Base-by-base conservation (phyloP, 2,329 filamentous ascomycete species). In the Colletotrichum tamarilloi region DNA sequence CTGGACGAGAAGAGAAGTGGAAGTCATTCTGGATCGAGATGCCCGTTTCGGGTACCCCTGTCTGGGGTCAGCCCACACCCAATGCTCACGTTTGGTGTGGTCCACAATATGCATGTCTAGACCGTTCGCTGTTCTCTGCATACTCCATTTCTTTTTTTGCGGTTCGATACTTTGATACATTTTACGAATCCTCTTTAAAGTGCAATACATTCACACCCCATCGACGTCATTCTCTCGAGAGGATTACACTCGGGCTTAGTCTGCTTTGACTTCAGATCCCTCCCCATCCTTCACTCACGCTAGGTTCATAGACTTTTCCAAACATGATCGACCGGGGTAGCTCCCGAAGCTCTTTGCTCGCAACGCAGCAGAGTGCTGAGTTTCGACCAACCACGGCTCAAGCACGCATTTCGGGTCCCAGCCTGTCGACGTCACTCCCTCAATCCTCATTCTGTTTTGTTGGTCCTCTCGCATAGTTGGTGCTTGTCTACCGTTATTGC, bases 11-110 rank as follows among this genome's bases (percentile, higher is more conserved):
- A 49, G 19, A 49, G 19, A n/a, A 46, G 5, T 26, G 49, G 19
- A 38, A 53, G 22, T 12, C 16, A 22, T 26, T n/a, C 11, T 35
- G 42, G 65, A 73, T 73, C 66, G 59, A 73, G 70, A 73, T 73
- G 70, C 59, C 66, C 70, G 70, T 60, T 64, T 73, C 70, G 70
- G 66, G 55, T 24, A 68, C 35, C 63, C 63, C 49, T 67, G 59
- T 68, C 69, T 49, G 66, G 70, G 66, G 66, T 60, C 55, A 64
- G 53, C 55, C 67, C 67, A 65, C 60, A 35, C 59, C 49, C 42
- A 49, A 22, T 42, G 42, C 42, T 49, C 16, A n/a, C 19, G 42
- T 19, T n/a, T n/a, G 16, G 42, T 16, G 28, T n/a, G 67, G 70
- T 60, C 70, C 70, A 70, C 63, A 19, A 53, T 57, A 26, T 19